Evolutionary conservation across 495 filamentous ascomycete species (phyloP), one percentile per base, ranked within the genome.

Genomic region (Penicillium robsamsonii): DNA sequence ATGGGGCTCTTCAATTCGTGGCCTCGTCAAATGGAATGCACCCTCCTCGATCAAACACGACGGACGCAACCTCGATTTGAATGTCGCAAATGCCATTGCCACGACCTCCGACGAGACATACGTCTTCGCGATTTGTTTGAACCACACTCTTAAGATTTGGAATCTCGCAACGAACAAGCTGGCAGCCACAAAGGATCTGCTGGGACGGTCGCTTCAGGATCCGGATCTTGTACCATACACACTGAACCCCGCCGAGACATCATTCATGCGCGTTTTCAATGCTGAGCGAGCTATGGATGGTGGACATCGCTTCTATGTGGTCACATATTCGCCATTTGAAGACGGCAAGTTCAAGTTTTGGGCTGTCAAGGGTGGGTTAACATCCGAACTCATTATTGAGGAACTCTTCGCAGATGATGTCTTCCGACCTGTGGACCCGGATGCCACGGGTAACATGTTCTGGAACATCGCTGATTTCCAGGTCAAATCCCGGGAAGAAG

Each of bases 311-410:
- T 91, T 90, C 60, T 81, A 89, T 55, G 81, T 91, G 20, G 84
- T 89, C 22, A 93, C 91, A 12, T 96, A 90, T 69, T 96, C 92
- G 31, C 91, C 94, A 9, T 78, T 91, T 63, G 85, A 89, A 55
- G 78, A 91, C 66, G 90, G 91, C 24, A 85, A 91, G 60, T 97
- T 99, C 81, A 97, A 97, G 71, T 92, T 99, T 71, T 99, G 92
- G 91, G 85, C 82, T 49, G 80, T 92, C 3, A 79, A 80, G 53
- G 82, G 86, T 15, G 81, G 85, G 27, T 77, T 85, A 42, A 80
- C 80, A 31, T 81, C 81, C 18, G 79, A 79, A 7, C 66, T 89
- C 8, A 81, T 84, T 10, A 78, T 96, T 17, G 77, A 80, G 50
- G 92, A 96, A 64, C 69, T 90, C 22, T 90, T 85, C 50, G 77